phyloP scores from a whole-genome alignment of 306 rosid genomes.

The Lagenaria siceraria region DNA sequence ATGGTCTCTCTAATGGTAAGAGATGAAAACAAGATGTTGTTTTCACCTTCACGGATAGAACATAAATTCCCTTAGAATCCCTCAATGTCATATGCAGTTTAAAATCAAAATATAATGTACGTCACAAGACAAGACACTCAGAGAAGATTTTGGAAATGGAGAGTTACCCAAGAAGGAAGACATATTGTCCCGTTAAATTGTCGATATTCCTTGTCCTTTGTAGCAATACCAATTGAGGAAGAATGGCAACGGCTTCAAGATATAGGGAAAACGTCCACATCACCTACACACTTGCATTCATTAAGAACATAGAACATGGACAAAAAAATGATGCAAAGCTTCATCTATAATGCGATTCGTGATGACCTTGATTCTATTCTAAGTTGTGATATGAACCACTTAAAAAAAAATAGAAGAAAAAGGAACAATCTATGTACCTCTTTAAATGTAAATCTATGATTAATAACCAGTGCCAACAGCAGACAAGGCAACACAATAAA shows the following conservation, averaged over 20 bases:
- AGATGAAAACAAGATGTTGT: neutral
- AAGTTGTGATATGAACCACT: neutral
- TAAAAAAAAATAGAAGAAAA: neutral
- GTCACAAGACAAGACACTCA: neutral
- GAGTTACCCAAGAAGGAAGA: conserved; percentile 76
- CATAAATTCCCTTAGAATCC: neutral
- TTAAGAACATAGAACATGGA: conserved; percentile 4
- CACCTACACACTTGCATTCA: conserved; percentile 32
- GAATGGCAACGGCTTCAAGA: conserved; percentile 89
- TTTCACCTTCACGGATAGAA: neutral
- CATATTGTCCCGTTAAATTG: conserved; percentile 84
- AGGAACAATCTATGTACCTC: conserved; percentile 37
- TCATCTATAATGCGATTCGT: neutral
- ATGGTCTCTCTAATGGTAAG: no score
- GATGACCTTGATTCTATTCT: neutral
- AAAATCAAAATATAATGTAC: neutral
- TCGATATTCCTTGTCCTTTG: conserved; percentile 90
- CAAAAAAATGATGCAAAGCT: neutral
- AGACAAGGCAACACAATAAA: conserved; percentile 66
- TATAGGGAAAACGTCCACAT: conserved; percentile 86
- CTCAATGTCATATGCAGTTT: neutral
- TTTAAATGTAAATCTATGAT: conserved; percentile 62
- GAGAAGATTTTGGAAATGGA: neutral
- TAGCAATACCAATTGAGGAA: conserved; percentile 73
- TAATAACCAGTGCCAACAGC: conserved; percentile 47